These are phyloP conservation scores for Xylaria sp. DNA, from an alignment of 495 filamentous ascomycete genomes.

Conservation along the genomic window DNA sequence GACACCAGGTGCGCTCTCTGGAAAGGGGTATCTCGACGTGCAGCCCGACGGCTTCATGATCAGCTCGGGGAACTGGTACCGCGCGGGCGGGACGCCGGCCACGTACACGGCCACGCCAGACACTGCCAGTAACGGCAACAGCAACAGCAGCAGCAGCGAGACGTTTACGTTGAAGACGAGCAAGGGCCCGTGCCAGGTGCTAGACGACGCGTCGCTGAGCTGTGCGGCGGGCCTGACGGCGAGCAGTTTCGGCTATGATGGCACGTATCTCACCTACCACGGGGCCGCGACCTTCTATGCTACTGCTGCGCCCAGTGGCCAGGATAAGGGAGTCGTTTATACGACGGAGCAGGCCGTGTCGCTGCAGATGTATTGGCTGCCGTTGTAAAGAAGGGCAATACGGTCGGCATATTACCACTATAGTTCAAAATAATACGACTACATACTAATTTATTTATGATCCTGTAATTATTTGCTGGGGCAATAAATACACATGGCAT, in stretches of 20 bases:
- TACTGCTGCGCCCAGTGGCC: constrained; percentile 62
- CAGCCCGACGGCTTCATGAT: constrained; percentile 71
- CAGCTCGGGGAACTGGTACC: constrained; percentile 72
- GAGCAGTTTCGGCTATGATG: constrained; percentile 50
- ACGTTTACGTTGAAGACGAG: constrained; percentile 67
- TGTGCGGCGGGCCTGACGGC: constrained; percentile 57
- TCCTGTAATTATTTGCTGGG: no score
- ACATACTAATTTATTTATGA: no score
- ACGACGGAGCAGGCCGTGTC: constrained; percentile 34
- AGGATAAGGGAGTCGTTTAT: constrained; percentile 47
- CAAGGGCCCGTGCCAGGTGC: constrained; percentile 63
- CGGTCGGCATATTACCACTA: neutral
- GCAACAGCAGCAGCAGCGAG: constrained; percentile 41
- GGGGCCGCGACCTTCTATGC: constrained; percentile 65
- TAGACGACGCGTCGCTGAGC: constrained; percentile 51
- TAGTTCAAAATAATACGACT: neutral
- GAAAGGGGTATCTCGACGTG: constrained; percentile 67
- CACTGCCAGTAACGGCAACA: no score
- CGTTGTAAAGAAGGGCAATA: constrained; percentile 11
- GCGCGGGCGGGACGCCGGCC: constrained; percentile 69
- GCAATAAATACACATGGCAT: neutral
- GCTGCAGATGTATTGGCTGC: constrained; percentile 35
- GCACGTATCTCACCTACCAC: constrained; percentile 49
- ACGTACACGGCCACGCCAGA: constrained; percentile 62
- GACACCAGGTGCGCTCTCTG: constrained; percentile 40